A percentile compares a stretch with the other conserved stretches of the same genome.
phyloP scores from a whole-genome alignment of 208 protist genomes.

The Leishmania arabica region DNA sequence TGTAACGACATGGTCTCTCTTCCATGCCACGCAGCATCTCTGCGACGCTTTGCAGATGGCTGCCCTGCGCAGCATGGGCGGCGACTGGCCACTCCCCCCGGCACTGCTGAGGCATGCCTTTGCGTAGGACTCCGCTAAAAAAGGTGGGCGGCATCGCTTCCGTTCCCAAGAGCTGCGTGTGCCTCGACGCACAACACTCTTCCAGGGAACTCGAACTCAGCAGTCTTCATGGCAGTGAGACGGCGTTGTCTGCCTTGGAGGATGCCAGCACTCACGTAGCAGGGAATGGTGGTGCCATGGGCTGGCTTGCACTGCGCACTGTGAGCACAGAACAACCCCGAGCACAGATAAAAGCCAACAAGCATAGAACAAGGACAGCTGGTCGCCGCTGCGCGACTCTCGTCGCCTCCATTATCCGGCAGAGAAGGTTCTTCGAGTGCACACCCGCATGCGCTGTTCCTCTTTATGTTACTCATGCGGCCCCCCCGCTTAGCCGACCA shows the following conservation, averaged over 20 bases:
- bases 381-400: background rate
- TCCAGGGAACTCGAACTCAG: background rate
- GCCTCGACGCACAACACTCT: background rate
- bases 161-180: background rate
- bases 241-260: background rate
- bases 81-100: conserved; percentile 24
- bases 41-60: conserved; percentile 14
- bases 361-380: background rate
- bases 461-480: background rate
- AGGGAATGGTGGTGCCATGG: background rate
- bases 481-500: background rate
- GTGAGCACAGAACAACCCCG: background rate
- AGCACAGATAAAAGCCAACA: background rate
- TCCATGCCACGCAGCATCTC: background rate
- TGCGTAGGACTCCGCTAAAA: background rate
- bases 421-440: background rate
- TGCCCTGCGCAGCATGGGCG: conserved; percentile 14
- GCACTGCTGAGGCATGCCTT: background rate
- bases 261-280: background rate
- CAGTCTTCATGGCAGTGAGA: background rate
- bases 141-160: background rate
- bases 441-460: background rate
- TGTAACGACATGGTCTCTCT: background rate
- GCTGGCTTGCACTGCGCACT: background rate
- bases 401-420: background rate